phyloP scores from a whole-genome alignment of 2,329 filamentous ascomycete species.

The Colletotrichum somersetense region DNA sequence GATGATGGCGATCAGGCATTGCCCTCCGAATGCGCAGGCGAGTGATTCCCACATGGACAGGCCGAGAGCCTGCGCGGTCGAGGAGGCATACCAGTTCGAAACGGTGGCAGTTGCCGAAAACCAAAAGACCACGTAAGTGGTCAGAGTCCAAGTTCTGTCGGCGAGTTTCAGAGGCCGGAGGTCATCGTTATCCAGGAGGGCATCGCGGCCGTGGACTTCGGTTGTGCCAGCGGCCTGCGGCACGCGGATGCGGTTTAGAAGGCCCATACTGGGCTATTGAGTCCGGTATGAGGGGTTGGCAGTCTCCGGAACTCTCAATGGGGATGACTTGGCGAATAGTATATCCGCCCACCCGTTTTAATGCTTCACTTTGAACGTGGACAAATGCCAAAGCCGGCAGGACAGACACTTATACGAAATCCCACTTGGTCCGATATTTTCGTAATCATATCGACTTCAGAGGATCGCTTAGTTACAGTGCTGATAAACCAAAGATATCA shows the following conservation, averaged over 20 bases:
- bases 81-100: slow-evolving; percentile 55
- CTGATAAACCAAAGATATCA: slow-evolving; percentile 29
- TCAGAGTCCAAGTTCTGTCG: slow-evolving; percentile 56
- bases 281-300: not conserved
- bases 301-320: not conserved
- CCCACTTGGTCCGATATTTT: not conserved
- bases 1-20: slow-evolving; percentile 55
- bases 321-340: not conserved
- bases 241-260: slow-evolving; percentile 31
- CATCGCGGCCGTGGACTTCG: slow-evolving; percentile 45
- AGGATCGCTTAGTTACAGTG: not conserved
- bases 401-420: slow-evolving; percentile 29
- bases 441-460: slow-evolving; percentile 5
- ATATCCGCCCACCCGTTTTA: slow-evolving; percentile 8
- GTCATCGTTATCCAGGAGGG: slow-evolving; percentile 56
- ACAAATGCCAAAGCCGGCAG: not conserved
- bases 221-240: slow-evolving; percentile 29
- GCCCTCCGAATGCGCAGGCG: slow-evolving; percentile 55
- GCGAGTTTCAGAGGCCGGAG: slow-evolving; percentile 54
- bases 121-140: slow-evolving; percentile 58
- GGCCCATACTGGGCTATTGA: slow-evolving; percentile 12
- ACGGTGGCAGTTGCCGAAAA: slow-evolving; percentile 56
- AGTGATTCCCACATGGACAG: slow-evolving; percentile 64
- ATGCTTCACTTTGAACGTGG: not conserved
- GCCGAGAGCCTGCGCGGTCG: slow-evolving; percentile 56